Evolutionary conservation across 176 grass and related monocot species (phyloP), one percentile per base, ranked within the genome.

Genomic region (Microstegium vimineum): DNA sequence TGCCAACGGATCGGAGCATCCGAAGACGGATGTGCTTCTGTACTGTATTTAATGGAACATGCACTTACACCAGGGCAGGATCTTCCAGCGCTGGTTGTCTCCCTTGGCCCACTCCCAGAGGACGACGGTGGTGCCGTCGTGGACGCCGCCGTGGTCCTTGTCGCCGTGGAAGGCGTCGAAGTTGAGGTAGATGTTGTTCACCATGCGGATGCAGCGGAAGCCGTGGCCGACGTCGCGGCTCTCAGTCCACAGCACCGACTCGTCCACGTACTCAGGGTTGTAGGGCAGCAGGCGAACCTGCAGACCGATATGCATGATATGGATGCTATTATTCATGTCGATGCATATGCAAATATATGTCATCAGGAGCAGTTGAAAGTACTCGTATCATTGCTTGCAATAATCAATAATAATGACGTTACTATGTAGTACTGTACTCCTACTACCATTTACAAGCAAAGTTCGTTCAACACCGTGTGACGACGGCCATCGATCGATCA

Each of bases 191-290:
- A 83, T 94, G 77, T 94, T 94, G 87, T 92, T 94, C 4, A 92
- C 77, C 92, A 92, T 94, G 35, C 92, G 80, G 3, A 94, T 41
- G 81, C 93, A 92, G n/a, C 90, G 84, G 93, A 92, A 95, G 22
- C 87, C 87, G 5, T 92, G 61, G 0, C 93, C 93, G 1, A 88
- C 87, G 78, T 95, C 93, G 33, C 38, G 64, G 87, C 90, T 90
- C 87, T 95, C 93, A 2, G 93, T 88, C 93, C 93, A 95, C 70
- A 95, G 27, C 51, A 95, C 74, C 9, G 90, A 95, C 79, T 92
- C 93, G 45, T 95, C 93, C 34, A 81, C 1, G 43, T 62, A 81
- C 0, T 95, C 82, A 0, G 88, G 71, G 63, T 90, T 92, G 88
- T 86, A 95, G 0, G 85, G 62, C 73, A 90, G 60, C 4, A 90